Evolutionary conservation across 108 stramenopile species (phyloP), one percentile per base, ranked within the genome.

Genomic region (Conticribra guillardii): DNA sequence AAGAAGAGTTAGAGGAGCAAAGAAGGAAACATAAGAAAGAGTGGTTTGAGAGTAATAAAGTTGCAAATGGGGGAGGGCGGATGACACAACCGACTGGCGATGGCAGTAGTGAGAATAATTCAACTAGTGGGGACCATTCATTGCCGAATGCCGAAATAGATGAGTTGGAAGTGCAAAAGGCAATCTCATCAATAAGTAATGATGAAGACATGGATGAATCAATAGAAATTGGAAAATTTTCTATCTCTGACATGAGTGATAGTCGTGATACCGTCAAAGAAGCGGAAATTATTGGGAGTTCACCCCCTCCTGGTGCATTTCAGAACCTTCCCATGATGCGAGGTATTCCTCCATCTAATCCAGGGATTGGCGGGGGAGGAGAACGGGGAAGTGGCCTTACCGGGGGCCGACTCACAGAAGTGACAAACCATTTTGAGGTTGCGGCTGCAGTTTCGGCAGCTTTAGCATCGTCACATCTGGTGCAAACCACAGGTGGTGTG

Each of bases 261-360:
- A 30, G 50, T 19, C 49, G 19, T 23, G 0, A 2, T 29, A 32
- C 1, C n/a, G 27, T 27, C 29, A 45, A 41, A 15, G 51, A 65
- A 7, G 22, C 16, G 5, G 50, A 9, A 17, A 18, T 37, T 47
- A 51, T 50, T 19, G 18, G 22, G 1, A 58, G 51, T 24, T 45
- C 32, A 51, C 76, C 76, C 24, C 76, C 76, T 16, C 76, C 71
- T 0, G 47, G 37, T 0, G 76, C 76, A 11, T 78, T 78, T 31
- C 64, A 72, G 32, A 78, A 78, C 52, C 41, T 78, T 3, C 76
- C 76, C 41, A 78, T 78, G 71, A 54, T 50, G 41, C 71, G 76
- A 55, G 24, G 59, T 19, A 27, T 61, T 22, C 19, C 67, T 29
- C 19, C 28, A 14, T 62, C 59, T 67, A n/a, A 31, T 32, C 3